Base-by-base conservation (phyloP, 2,329 filamentous ascomycete genomes). In the Orbilia brochopaga region DNA sequence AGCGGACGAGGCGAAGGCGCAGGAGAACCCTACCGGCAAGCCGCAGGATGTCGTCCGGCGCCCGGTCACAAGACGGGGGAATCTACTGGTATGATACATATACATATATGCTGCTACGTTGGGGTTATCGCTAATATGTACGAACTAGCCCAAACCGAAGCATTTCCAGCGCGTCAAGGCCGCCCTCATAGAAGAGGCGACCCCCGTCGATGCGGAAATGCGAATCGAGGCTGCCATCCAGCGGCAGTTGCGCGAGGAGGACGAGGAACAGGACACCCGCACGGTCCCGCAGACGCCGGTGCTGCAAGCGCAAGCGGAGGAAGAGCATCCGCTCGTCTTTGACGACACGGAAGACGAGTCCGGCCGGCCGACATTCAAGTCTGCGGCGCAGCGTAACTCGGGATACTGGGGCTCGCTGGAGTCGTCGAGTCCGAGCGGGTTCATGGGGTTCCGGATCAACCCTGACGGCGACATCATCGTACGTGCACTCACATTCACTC, bases 131-230 rank as follows among this genome's bases (percentile, higher is more conserved):
- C 79, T 82, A 74, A 82, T 74, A 11, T 17, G 27, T 37, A 37
- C 75, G n/a, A n/a, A n/a, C n/a, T n/a, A 95, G 90, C 94, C 95
- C 11, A 99, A 97, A 83, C 94, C 93, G 0, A 96, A 96, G 81
- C 92, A 89, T 0, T 99, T 99, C 79, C 92, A 92, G 3, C 88
- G 94, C 10, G 96, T 99, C 75, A 87, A 90, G 73, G 94, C 93
- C 7, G 92, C 92, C 2, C 84, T 99, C 0, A 84, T 90, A 65
- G 94, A 99, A 80, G 94, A 99, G 81, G 85, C 86, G 15, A 87
- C 92, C 0, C 94, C 94, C 0, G 83, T 96, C 8, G 94, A 99
- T 76, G 89, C 89, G 46, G 94, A 99, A 79, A 87, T 91, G 65
- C 88, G 90, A 58, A 88, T 92, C 42, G 94, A 99, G 82, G 92